Evolutionary conservation across 2,329 filamentous ascomycete genomes (phyloP).

Genomic region (Hymenoscyphus infarciens): DNA sequence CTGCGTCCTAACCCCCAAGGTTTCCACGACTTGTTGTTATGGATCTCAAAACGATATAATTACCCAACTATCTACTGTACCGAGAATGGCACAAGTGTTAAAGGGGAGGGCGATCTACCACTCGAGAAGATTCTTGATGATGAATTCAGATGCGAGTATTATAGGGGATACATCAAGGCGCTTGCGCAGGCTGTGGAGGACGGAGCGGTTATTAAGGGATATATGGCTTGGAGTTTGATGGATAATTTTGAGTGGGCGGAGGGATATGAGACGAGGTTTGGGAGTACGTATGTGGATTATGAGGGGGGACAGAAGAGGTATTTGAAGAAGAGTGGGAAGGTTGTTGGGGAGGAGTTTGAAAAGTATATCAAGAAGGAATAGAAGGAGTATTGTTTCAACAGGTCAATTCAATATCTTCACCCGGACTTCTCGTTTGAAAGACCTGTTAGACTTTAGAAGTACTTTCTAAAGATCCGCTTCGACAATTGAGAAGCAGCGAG

Average conservation of each 20-base stretch:
- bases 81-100: conserved; percentile 82
- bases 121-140: conserved; percentile 71
- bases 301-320: conserved; percentile 72
- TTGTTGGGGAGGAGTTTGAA: conserved; percentile 68
- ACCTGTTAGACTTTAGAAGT: too few relatives aligned
- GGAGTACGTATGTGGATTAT: conserved; percentile 82
- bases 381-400: conserved; percentile 34
- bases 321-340: conserved; percentile 79
- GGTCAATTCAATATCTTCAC: too few relatives aligned
- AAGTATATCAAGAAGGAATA: conserved; percentile 62
- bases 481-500: too few relatives aligned
- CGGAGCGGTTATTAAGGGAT: conserved; percentile 74
- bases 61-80: conserved; percentile 80
- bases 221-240: conserved; percentile 84
- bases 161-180: conserved; percentile 70
- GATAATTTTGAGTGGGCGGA: conserved; percentile 63
- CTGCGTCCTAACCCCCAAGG: conserved; percentile 70
- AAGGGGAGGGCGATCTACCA: conserved; percentile 74
- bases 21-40: conserved; percentile 73
- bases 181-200: conserved; percentile 72
- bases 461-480: too few relatives aligned
- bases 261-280: conserved; percentile 82
- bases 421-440: too few relatives aligned
- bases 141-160: conserved; percentile 78
- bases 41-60: conserved; percentile 74